Base-by-base conservation (phyloP, 176 grass and related monocot species). In the Carex littledalei region DNA sequence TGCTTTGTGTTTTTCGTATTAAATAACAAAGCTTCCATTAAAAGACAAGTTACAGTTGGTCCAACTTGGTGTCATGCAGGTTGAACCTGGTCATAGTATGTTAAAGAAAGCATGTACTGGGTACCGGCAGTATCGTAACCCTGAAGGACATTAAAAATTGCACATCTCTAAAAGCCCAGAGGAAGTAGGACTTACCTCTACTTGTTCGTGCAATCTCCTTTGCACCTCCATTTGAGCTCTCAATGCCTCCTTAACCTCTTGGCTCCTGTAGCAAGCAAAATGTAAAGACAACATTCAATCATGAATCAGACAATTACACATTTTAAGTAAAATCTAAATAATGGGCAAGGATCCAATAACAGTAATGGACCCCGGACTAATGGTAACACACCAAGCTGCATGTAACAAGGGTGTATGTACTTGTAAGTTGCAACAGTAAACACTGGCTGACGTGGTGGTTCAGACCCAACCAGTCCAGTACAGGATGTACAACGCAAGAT, bases 181-280 rank as follows among this genome's bases (percentile, higher is more conserved):
- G 13, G 22, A 76, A 54, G 1, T n/a, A 56, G 49, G 45, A 70
- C 31, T 90, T 94, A 94, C 96, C 93, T 95, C 90, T 20, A 99
- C 96, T 99, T 95, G 96, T 83, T 99, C 96, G 94, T 95, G 90
- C 71, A 99, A 83, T 87, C 90, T 99, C 80, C 93, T 87, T 85
- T 95, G 93, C 64, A 99, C 87, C 86, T 95, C 96, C 96, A 99
- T 95, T 90, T 99, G 96, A 52, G 85, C 91, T 88, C 93, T 92
- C 54, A 86, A 63, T 65, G 89, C 89, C 72, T 90, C 89, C 61
- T 90, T 90, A n/a, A 92, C 78, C 88, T 86, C 75, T 20, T 45
- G 70, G 85, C 75, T 84, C 58, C 86, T 89, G 37, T 81, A 63
- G 56, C 56, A 71, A 70, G 60, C 64, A 84, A 78, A 31, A 37